A percentile compares a stretch with the other conserved stretches of the same genome.
phyloP scores from a whole-genome alignment of 257 asterid species.

The Solanum sitiens region DNA sequence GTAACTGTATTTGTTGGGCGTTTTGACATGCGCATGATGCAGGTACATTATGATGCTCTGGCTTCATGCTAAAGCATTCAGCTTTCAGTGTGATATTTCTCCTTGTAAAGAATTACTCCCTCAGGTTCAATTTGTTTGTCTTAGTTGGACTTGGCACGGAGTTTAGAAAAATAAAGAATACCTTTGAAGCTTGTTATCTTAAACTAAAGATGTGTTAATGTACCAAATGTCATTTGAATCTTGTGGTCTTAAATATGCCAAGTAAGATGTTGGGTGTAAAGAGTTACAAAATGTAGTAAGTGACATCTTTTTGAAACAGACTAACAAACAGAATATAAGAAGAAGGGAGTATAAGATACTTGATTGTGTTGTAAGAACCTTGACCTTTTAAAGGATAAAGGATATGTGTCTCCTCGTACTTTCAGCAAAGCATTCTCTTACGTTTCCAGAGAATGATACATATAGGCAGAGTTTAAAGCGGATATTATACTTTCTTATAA shows the following conservation, averaged over 20 bases:
- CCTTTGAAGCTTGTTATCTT: neutral
- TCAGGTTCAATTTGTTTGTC: neutral
- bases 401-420: neutral
- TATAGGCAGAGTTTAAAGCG: neutral
- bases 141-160: neutral
- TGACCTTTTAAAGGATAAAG: neutral
- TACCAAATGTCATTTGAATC: neutral
- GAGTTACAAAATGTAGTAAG: neutral
- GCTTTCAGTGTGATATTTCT: neutral
- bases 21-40: conserved; percentile 99
- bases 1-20: conserved; percentile 98
- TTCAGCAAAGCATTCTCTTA: neutral
- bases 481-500: neutral
- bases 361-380: neutral
- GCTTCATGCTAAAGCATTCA: neutral
- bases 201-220: neutral
- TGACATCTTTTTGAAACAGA: neutral
- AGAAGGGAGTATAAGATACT: neutral
- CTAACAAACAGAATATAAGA: neutral
- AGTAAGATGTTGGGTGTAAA: neutral
- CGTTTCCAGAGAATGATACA: neutral
- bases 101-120: neutral
- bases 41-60: conserved; percentile 30
- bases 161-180: neutral
- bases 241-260: neutral